Evolutionary conservation across 192 early-diverging fungal genomes (phyloP).

Genomic region (Gamsiella multidivaricata): DNA sequence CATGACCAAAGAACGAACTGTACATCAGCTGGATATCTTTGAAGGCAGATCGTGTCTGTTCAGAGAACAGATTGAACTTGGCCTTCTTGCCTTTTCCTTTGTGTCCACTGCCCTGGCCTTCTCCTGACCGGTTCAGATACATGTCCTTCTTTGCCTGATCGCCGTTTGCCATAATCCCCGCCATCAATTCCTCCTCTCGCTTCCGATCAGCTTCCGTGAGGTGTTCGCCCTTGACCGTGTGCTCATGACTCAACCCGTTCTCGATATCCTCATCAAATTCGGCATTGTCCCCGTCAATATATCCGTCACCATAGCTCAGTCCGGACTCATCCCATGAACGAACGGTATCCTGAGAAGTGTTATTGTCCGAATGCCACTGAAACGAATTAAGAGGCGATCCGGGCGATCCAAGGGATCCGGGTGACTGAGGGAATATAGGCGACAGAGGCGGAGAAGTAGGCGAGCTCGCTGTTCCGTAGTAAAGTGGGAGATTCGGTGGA

Average conservation of each 20-base stretch:
- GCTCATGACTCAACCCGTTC: neutral
- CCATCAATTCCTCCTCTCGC: constrained; percentile 46
- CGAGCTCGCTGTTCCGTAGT: constrained; percentile 1
- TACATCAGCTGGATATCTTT: constrained; percentile 56
- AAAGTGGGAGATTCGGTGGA: constrained; percentile 32
- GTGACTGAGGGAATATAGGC: constrained; percentile 16
- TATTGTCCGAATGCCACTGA: constrained; percentile 25
- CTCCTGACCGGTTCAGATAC: constrained; percentile 23
- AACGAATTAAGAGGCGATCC: constrained; percentile 2
- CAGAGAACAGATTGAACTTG: constrained; percentile 40
- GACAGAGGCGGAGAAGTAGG: constrained; percentile 34
- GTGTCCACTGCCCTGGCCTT: neutral
- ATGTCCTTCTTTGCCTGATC: constrained; percentile 36
- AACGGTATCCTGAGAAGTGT: neutral
- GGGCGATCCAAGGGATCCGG: constrained; percentile 16
- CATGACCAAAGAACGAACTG: constrained; percentile 56
- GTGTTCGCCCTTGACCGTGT: constrained; percentile 34
- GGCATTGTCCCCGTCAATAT: constrained; percentile 5
- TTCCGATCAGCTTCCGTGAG: constrained; percentile 28
- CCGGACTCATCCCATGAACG: constrained; percentile 27
- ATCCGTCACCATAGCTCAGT: constrained; percentile 1
- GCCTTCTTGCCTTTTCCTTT: constrained; percentile 32
- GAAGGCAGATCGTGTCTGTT: constrained; percentile 55
- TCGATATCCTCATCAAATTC: constrained; percentile 12
- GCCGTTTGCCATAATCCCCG: constrained; percentile 37